A percentile compares a stretch with the other conserved stretches of the same genome.
Evolutionary conservation across 2,329 filamentous ascomycete species (phyloP).

Genomic region (Claviceps maximensis): DNA sequence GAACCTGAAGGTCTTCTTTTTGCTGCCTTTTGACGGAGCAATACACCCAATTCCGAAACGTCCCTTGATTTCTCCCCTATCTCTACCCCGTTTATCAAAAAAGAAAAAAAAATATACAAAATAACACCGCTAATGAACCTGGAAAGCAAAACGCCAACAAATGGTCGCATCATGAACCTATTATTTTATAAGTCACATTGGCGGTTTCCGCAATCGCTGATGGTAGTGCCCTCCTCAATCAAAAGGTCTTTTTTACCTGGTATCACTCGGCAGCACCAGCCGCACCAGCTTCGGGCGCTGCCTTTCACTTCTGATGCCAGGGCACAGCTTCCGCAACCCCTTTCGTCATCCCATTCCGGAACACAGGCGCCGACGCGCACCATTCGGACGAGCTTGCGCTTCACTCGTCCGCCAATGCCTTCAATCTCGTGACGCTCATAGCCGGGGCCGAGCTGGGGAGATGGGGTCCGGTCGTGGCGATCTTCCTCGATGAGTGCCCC

Average conservation of each 20-base stretch:
- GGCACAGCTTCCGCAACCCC: slow-evolving; percentile 44
- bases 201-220: slow-evolving; percentile 5
- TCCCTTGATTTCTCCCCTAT: neutral
- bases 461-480: slow-evolving; percentile 28
- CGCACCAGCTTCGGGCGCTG: slow-evolving; percentile 68
- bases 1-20: neutral
- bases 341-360: slow-evolving; percentile 73
- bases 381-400: slow-evolving; percentile 75
- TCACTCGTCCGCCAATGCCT: slow-evolving; percentile 76
- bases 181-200: slow-evolving; percentile 2
- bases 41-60: neutral
- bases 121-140: neutral
- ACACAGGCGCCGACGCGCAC: slow-evolving; percentile 74
- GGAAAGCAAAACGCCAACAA: neutral
- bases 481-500: slow-evolving; percentile 18
- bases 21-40: neutral
- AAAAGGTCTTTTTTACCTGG: slow-evolving; percentile 36
- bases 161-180: neutral
- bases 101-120: too few relatives aligned
- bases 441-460: slow-evolving; percentile 48
- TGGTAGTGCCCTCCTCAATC: slow-evolving; percentile 12
- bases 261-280: slow-evolving; percentile 75
- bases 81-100: neutral
- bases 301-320: slow-evolving; percentile 59
- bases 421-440: slow-evolving; percentile 83